Conservation (phyloP, 1,284 basidiomycete genomes). For the Ganoderma multipileum region DNA sequence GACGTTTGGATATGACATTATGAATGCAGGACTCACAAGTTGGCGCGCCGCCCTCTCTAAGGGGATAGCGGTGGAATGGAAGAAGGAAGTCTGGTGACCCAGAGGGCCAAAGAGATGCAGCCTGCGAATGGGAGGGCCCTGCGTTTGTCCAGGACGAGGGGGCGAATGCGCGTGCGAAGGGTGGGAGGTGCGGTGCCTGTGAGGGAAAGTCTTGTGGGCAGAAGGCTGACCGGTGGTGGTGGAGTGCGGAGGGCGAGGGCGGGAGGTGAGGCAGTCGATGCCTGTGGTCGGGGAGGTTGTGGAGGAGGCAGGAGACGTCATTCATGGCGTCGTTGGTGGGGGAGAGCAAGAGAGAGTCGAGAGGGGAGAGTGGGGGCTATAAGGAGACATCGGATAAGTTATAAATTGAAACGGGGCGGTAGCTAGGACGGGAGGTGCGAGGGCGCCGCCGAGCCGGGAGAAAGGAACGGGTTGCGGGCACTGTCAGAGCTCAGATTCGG, state of each 20-base stretch:
- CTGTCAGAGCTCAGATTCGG: constrained; percentile 1
- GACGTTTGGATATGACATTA: constrained; percentile 5
- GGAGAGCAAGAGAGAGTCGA: constrained; percentile 12
- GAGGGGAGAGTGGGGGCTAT: constrained; percentile 17
- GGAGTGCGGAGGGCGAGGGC: constrained; percentile 12
- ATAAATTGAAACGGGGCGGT: constrained; percentile 29
- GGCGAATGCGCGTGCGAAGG: constrained; percentile 29
- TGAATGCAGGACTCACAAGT: constrained; percentile 29
- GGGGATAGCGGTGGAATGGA: constrained; percentile 31
- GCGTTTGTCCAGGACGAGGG: constrained; percentile 30
- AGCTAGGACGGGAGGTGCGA: constrained; percentile 25
- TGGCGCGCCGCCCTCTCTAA: constrained; percentile 15
- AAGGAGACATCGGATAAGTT: constrained; percentile 26
- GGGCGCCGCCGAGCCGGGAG: constrained; percentile 31
- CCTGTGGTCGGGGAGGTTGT: constrained; percentile 23
- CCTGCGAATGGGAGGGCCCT: constrained; percentile 19
- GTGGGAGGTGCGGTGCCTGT: constrained; percentile 28
- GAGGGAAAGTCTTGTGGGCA: constrained; percentile 19
- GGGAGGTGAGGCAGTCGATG: constrained; percentile 13
- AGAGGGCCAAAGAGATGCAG: constrained; percentile 25
- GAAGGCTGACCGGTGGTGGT: constrained; percentile 16
- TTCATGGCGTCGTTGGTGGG: constrained; percentile 21
- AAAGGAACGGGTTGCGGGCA: constrained; percentile 19
- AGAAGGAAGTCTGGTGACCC: constrained; percentile 34
- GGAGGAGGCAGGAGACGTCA: constrained; percentile 27